Conservation (phyloP, 768 basidiomycete genomes). For the Trametes gibbosa region DNA sequence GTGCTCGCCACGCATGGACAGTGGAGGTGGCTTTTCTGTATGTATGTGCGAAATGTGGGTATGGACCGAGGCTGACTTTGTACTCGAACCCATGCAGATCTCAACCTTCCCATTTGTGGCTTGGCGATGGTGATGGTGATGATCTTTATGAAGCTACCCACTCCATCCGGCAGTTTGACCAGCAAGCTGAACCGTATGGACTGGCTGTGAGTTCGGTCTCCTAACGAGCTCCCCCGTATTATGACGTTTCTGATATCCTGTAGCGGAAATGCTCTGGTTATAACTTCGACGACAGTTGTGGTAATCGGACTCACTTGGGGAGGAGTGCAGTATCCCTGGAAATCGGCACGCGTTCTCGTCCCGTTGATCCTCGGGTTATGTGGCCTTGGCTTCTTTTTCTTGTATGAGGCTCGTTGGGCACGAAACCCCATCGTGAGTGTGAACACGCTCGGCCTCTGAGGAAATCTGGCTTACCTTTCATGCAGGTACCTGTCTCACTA, state of each 20-base stretch:
- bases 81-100: not conserved
- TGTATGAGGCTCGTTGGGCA: slow-evolving; percentile 29
- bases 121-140: not conserved
- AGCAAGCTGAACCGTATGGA: slow-evolving; percentile 26
- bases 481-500: not conserved
- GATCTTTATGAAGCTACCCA: slow-evolving; percentile 18
- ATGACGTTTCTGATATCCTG: not conserved
- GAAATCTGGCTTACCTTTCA: not conserved
- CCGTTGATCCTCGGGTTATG: slow-evolving; percentile 6
- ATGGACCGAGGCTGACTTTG: not conserved
- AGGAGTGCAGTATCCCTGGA: slow-evolving; percentile 35
- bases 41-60: too few species aligned
- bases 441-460: too few species aligned
- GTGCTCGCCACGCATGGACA: slow-evolving; percentile 14
- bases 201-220: slow-evolving; percentile 9
- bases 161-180: slow-evolving; percentile 8
- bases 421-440: slow-evolving; percentile 23
- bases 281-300: slow-evolving; percentile 12
- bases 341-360: slow-evolving; percentile 23
- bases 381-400: slow-evolving; percentile 24
- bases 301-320: slow-evolving; percentile 31
- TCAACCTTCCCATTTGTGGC: slow-evolving; percentile 6
- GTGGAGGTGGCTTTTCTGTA: slow-evolving; percentile 10
- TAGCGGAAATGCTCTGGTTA: slow-evolving; percentile 27
- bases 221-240: not conserved